Base-by-base conservation (phyloP, 2,329 filamentous ascomycete species). In the Purpureocillium takamizusanense region DNA sequence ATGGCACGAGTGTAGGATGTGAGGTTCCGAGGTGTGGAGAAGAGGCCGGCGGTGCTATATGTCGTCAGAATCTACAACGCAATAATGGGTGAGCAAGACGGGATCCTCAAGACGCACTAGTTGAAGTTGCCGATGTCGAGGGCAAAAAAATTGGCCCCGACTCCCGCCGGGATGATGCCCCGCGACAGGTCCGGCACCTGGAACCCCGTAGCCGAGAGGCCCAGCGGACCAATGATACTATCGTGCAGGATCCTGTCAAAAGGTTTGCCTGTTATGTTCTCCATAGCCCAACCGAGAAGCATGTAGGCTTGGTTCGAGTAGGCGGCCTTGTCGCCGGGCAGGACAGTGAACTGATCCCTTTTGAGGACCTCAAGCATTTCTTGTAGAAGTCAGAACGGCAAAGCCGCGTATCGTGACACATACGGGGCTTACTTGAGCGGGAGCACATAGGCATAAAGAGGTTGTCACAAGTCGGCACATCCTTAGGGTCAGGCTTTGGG, bases 1-100 rank as follows among this genome's bases (percentile, higher is more conserved):
- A 57, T 55, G 12, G 49, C 51, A 5, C 40, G 39, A 5, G 52
- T 51, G 30, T 57, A 46, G 3, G 44, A 40, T 1, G 51, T 45
- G 2, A 58, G 40, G 33, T 56, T 53, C n/a, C 45, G 47, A 0
- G 51, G 49, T 31, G 54, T 56, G 1, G 54, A 56, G 45, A 55
- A 56, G 31, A 56, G 46, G 12, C 52, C 52, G 9, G 37, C 65
- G 60, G 61, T 41, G 11, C 39, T 37, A 10, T 10, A 6, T 25
- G 6, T 6, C 10, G 21, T 25, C 21, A 25, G 10, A 6, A 25
- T 25, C 21, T 10, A 5, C 21, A 25, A 6, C 6, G 21, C 21
- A 25, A 25, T 10, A 25, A 25, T 5, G 5, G 21, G 10, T n/a
- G 10, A 25, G 21, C 21, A 10, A 25, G 21, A 25, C 21, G 21